Base-by-base conservation (phyloP, 305 asterid species). In the Fraxinus sp. region DNA sequence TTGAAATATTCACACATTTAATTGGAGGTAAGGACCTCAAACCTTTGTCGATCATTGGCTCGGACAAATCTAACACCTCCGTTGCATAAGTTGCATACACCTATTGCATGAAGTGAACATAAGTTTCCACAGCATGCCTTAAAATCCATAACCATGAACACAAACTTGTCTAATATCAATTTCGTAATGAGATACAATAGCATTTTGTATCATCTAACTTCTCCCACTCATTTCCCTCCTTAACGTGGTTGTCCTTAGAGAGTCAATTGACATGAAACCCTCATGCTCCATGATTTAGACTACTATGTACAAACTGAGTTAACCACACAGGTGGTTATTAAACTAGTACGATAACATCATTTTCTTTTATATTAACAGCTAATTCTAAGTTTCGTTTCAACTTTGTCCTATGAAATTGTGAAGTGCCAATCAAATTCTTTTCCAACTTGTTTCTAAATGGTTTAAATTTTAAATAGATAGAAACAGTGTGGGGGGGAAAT, bases 51-150 rank as follows among this genome's bases (percentile, higher is more conserved):
- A 87, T 95, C 98, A 86, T 92, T 90, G 82, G 90, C 91, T 6
- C 98, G 94, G 77, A 95, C 98, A 83, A 95, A 91, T 80, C 88
- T 94, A 84, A 95, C 98, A 3, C 98, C 98, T 41, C 97, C 98
- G 72, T 95, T 95, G 80, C 98, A 95, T 82, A 95, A 85, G 85
- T 95, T 95, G 93, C 98, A 95, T 7, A 95, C 97, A 81, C 98
- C 98, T 95, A 73, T 26, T 79, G 77, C 79, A 72, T 76, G 57
- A 83, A 28, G 49, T 74, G 83, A 79, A 76, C 14, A 26, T 43
- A 24, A 59, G 33, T 41, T 37, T 26, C 71, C 8, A 36, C 2
- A 20, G 4, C 68, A 49, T 24, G 26, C 1, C 66, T 46, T 9
- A 22, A 28, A 41, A 26, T 39, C 79, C 28, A 37, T 77, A 24